These are phyloP conservation scores for Penicillium taxi DNA, from an alignment of 495 filamentous ascomycete species.

Conservation along the genomic window DNA sequence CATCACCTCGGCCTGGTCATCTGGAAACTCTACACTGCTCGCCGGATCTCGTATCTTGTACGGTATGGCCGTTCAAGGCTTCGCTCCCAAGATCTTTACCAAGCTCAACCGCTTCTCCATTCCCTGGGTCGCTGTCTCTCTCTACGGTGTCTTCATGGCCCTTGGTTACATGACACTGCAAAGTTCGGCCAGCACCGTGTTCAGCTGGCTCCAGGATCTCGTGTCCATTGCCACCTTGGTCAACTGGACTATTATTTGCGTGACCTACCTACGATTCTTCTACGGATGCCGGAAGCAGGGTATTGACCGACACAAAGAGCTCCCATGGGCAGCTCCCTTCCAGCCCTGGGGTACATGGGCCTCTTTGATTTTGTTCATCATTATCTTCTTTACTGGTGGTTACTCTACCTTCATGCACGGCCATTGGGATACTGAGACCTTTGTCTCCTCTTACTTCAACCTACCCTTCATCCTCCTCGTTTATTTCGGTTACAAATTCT, in stretches of 20 bases:
- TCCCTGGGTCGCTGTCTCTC: slow-evolving; percentile 46
- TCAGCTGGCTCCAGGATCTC: slow-evolving; percentile 50
- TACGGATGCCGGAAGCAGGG: slow-evolving; percentile 44
- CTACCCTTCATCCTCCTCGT: slow-evolving; percentile 46
- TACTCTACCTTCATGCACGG: slow-evolving; percentile 44
- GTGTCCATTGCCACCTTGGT: slow-evolving; percentile 47
- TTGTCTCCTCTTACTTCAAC: slow-evolving; percentile 33
- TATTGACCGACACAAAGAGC: slow-evolving; percentile 28
- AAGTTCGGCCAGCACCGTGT: slow-evolving; percentile 44
- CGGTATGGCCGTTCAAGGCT: slow-evolving; percentile 33
- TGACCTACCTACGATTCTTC: slow-evolving; percentile 48
- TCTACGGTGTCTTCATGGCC: slow-evolving; percentile 41
- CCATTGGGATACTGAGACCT: slow-evolving; percentile 25
- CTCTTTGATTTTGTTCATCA: slow-evolving; percentile 37
- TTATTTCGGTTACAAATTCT: slow-evolving; percentile 48
- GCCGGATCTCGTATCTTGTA: slow-evolving; percentile 40
- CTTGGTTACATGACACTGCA: slow-evolving; percentile 51
- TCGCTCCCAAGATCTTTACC: slow-evolving; percentile 38
- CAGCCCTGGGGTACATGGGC: slow-evolving; percentile 47
- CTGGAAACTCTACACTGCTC: slow-evolving; percentile 41
- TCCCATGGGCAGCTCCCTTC: slow-evolving; percentile 43
- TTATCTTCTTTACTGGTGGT: slow-evolving; percentile 32
- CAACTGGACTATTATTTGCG: slow-evolving; percentile 45
- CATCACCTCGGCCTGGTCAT: slow-evolving; percentile 37
- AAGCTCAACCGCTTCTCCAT: slow-evolving; percentile 52